Base-by-base conservation (phyloP, 331 rosid species). In the Erythrophleum ivorense region DNA sequence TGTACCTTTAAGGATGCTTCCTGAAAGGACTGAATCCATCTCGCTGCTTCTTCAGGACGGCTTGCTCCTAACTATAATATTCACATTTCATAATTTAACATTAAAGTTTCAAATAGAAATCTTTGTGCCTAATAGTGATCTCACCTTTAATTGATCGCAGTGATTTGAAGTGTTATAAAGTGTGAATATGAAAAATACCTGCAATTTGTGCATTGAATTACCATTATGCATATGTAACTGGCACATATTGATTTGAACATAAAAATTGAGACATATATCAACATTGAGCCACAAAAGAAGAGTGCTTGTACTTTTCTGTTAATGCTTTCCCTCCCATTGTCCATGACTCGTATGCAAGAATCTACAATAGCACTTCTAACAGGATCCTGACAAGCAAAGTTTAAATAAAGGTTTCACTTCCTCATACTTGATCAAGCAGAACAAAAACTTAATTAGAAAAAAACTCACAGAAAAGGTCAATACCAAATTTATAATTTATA, bases 21-120 rank as follows among this genome's bases (percentile, higher is more conserved):
- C 49, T 93, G 92, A 82, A 93, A 88, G 63, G 91, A 90, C 74
- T 88, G 98, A 85, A 93, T 93, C 98, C 98, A 93, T 84, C 88
- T 82, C 21, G 98, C 98, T 5, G 93, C 98, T 88, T 91, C 98
- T 77, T 93, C 97, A 72, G 98, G 94, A 85, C 97, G 84, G 82
- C 94, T 86, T 78, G 98, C 98, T 85, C 98, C 98, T 83, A 93
- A 81, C 98, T 93, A 87, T 18, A 76, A 82, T 54, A 84, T 64
- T 48, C 76, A 63, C 24, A 48, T 72, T 76, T 73, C 48, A 74
- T 45, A 67, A 78, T 55, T 72, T 80, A 77, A 60, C 38, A 21
- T 7, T 12, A 68, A 48, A 77, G 68, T 46, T 65, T 41, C 49
- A 81, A 60, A 66, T 34, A 81, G 82, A 68, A 72, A 13, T 11